phyloP scores from a whole-genome alignment of 225 moss, liverwort and hornwort genomes.

The Sphagnum contortum region DNA sequence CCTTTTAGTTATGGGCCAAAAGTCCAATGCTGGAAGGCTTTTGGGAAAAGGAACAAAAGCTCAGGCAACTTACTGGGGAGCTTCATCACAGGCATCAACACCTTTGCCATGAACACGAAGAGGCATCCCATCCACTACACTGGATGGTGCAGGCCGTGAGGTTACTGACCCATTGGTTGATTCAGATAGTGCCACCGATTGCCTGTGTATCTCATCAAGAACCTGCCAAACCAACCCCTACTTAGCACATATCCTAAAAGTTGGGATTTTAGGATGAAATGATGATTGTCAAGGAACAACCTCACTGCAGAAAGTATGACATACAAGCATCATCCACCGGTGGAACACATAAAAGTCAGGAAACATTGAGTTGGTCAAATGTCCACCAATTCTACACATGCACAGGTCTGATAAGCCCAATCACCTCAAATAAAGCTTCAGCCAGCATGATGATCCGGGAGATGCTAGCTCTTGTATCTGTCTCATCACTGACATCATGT shows the following conservation, averaged over 20 bases:
- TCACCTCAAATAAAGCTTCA: slow-evolving; percentile 91
- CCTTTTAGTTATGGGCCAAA: too few relatives aligned
- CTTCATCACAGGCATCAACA: slow-evolving; percentile 42
- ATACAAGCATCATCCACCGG: too few relatives aligned
- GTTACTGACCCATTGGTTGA: slow-evolving; percentile 59
- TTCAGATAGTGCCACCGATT: slow-evolving; percentile 76
- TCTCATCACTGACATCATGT: slow-evolving; percentile 58
- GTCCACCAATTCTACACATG: too few relatives aligned
- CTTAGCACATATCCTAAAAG: too few relatives aligned
- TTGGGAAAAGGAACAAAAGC: not conserved
- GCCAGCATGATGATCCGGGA: slow-evolving; percentile 94
- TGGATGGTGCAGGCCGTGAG: slow-evolving; percentile 71
- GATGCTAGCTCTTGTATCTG: slow-evolving; percentile 86
- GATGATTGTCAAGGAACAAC: too few relatives aligned
- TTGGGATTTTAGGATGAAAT: too few relatives aligned
- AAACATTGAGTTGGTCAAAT: too few relatives aligned
- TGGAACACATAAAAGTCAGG: too few relatives aligned
- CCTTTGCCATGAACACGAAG: slow-evolving; percentile 48
- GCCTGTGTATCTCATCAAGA: slow-evolving; percentile 87
- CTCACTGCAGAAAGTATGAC: too few relatives aligned
- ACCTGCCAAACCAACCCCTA: slow-evolving; percentile 27
- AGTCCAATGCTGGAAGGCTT: too few relatives aligned
- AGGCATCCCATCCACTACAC: slow-evolving; percentile 74
- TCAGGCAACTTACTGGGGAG: slow-evolving; percentile 49
- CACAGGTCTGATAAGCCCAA: too few relatives aligned